Evolutionary conservation across 2,329 filamentous ascomycete species (phyloP), one percentile per base, ranked within the genome.

Genomic region (Aspergillus fijiensis): DNA sequence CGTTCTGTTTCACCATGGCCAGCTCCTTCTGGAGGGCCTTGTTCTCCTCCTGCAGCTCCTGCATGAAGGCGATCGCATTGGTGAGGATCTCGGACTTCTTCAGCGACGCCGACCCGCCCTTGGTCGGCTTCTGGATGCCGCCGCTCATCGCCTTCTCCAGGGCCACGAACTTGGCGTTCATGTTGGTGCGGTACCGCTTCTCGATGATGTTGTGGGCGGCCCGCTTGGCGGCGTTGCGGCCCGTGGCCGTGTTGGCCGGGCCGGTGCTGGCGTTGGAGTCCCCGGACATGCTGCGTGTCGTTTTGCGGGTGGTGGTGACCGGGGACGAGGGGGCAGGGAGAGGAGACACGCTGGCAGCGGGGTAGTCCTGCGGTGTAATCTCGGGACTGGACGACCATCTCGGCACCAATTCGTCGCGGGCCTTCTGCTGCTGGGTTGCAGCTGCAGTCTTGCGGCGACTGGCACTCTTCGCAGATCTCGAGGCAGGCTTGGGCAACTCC

Each of bases 131-230:
- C 35, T 68, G 66, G n/a, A 66, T 61, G 5, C 65, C 65, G 4
- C 69, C 64, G 47, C 65, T 68, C 60, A 76, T 75, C 10, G 73
- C 74, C 57, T 76, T 72, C 50, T 76, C 75, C n/a, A 77, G 65
- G 0, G 75, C 67, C 1, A 76, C 68, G 51, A 77, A 77, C 49
- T 77, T 77, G 67, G 75, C 74, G 53, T 77, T 77, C 75, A 77
- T 77, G 65, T 77, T 77, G 53, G 75, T 77, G 39, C 75, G 74
- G 59, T 77, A 77, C 11, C 75, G 75, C 62, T 77, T 77, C 60
- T 77, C 75, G 54, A 77, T 76, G 65, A 76, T 72, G 63, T 77
- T 77, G 65, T 77, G 75, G 3, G 75, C 75, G 16, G 75, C 75
- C 4, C 75, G 72, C 61, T 77, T 77, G 56, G 74, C 74, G 19